Conservation (phyloP, 192 early-diverging fungal genomes). For the Phlyctochytrium bullatum region DNA sequence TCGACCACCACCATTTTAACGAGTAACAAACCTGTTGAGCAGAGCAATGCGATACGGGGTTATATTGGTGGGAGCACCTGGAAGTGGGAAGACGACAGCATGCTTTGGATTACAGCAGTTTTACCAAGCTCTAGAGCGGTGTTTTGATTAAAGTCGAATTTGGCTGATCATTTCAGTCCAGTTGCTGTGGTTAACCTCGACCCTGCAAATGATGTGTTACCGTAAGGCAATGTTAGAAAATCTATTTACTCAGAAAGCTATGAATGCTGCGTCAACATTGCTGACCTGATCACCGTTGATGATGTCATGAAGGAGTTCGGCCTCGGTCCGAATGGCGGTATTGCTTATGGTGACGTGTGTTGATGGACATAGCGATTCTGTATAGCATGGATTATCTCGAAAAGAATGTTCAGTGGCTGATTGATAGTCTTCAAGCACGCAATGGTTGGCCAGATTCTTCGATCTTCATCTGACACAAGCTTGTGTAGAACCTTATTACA, state of each 20-base stretch:
- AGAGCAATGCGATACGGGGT: too few species aligned
- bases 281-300: slow-evolving; percentile 52
- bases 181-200: slow-evolving; percentile 56
- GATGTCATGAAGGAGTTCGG: slow-evolving; percentile 51
- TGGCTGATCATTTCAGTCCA: slow-evolving; percentile 3
- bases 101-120: slow-evolving; percentile 53
- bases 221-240: slow-evolving; percentile 21
- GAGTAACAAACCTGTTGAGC: too few species aligned
- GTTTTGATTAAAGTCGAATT: not conserved
- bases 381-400: slow-evolving; percentile 66
- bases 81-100: slow-evolving; percentile 59
- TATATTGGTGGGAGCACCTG: slow-evolving; percentile 49
- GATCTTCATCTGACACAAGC: not conserved
- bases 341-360: slow-evolving; percentile 2
- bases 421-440: slow-evolving; percentile 30
- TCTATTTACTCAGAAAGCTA: slow-evolving; percentile 24
- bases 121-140: slow-evolving; percentile 39
- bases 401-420: slow-evolving; percentile 59
- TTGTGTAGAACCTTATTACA: slow-evolving; percentile 45
- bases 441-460: slow-evolving; percentile 30
- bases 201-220: slow-evolving; percentile 59
- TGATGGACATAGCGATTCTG: slow-evolving; percentile 47
- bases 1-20: too few species aligned
- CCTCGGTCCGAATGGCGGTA: slow-evolving; percentile 59
- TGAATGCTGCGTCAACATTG: slow-evolving; percentile 45